Conservation (phyloP, 768 basidiomycete genomes). For the Tylopilus balloui region DNA sequence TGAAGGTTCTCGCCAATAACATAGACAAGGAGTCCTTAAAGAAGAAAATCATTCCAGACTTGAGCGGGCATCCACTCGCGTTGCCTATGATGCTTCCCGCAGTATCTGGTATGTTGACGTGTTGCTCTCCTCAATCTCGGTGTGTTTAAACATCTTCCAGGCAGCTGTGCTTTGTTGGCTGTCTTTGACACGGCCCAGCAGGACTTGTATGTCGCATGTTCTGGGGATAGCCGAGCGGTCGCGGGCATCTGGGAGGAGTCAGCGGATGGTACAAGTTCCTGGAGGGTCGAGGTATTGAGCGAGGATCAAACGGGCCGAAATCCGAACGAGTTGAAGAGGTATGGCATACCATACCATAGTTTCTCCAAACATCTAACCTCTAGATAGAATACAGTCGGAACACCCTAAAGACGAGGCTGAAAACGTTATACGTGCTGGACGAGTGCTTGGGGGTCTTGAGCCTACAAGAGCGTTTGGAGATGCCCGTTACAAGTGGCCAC, state of each 20-base stretch:
- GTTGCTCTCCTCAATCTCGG: not conserved
- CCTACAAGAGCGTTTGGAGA: slow-evolving; percentile 87
- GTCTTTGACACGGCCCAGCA: slow-evolving; percentile 79
- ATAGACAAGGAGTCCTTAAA: slow-evolving; percentile 49
- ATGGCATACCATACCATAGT: slow-evolving; percentile 11
- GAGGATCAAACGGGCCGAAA: slow-evolving; percentile 97
- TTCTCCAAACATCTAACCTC: slow-evolving; percentile 1
- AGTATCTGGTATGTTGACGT: slow-evolving; percentile 52
- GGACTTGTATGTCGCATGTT: slow-evolving; percentile 85
- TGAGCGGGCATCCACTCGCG: slow-evolving; percentile 67
- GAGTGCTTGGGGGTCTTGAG: slow-evolving; percentile 84
- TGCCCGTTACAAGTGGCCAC: slow-evolving; percentile 85
- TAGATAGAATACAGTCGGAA: slow-evolving; percentile 66
- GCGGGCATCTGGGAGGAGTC: slow-evolving; percentile 86
- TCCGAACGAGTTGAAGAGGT: slow-evolving; percentile 80
- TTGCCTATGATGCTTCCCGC: slow-evolving; percentile 77
- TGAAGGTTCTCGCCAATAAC: slow-evolving; percentile 61
- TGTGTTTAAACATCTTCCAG: slow-evolving; percentile 34
- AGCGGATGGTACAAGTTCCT: slow-evolving; percentile 60
- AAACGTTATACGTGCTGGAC: slow-evolving; percentile 72
- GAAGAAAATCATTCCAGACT: slow-evolving; percentile 54
- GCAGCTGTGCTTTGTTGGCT: slow-evolving; percentile 88
- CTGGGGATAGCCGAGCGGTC: slow-evolving; percentile 93
- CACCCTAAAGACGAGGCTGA: slow-evolving; percentile 74
- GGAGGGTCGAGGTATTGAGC: slow-evolving; percentile 90